phyloP scores from a whole-genome alignment of 2,329 filamentous ascomycete species.

The Diaporthe eres region DNA sequence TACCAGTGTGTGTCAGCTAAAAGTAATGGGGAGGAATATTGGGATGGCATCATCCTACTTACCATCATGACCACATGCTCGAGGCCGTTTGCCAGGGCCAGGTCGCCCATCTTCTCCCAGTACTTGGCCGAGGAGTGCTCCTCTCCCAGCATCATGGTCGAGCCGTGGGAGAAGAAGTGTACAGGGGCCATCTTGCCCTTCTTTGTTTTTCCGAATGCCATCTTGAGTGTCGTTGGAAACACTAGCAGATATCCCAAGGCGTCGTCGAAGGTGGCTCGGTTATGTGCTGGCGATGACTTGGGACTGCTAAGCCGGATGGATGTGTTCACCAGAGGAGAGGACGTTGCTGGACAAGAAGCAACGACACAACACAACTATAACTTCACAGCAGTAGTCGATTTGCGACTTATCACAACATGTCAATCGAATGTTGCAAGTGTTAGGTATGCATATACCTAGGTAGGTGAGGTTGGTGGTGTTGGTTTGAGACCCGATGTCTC shows the following conservation, averaged over 20 bases:
- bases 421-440: not conserved
- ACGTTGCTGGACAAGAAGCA: not conserved
- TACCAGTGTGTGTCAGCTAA: conserved; percentile 44
- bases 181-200: conserved; percentile 62
- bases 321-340: not conserved
- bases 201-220: conserved; percentile 24
- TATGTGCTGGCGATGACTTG: not conserved
- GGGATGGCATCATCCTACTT: conserved; percentile 33
- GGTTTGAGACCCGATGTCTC: not conserved
- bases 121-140: conserved; percentile 72
- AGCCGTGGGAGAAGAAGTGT: conserved; percentile 79
- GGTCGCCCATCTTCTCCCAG: conserved; percentile 76
- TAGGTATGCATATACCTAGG: not conserved
- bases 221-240: not conserved
- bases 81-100: conserved; percentile 70
- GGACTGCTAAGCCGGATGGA: too few species aligned
- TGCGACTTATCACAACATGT: too few species aligned
- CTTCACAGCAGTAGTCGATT: not conserved
- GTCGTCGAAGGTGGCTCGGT: not conserved
- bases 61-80: conserved; percentile 78
- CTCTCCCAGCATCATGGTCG: conserved; percentile 80
- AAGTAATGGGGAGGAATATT: not conserved
- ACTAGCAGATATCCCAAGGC: not conserved
- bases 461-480: not conserved
- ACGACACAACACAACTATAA: too few species aligned